Base-by-base conservation (phyloP, 2,329 filamentous ascomycete species). In the Calonectria hongkongensis region DNA sequence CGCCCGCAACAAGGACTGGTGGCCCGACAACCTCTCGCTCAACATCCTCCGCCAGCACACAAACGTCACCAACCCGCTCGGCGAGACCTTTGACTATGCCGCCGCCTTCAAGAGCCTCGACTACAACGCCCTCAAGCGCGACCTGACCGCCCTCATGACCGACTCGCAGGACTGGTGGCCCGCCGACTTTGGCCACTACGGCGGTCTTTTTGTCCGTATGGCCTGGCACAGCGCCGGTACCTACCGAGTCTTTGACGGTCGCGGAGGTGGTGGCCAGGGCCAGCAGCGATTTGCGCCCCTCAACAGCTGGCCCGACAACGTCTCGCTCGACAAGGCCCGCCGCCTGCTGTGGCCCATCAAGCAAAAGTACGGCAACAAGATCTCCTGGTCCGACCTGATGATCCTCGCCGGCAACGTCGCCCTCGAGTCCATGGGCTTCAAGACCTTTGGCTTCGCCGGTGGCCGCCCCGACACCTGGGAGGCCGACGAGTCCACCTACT, bases 241-340 rank as follows among this genome's bases (percentile, higher is more conserved):
- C 73, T 95, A 95, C 87, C 93, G 94, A 80, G 90, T 93, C 81
- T 88, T 88, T 60, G 94, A 95, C 80, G 94, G 94, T 43, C 93
- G 94, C 74, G 94, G 94, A 72, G 94, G 94, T 73, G 93, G 91
- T 79, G 93, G 93, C 70, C 87, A 91, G 81, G 94, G 93, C 71
- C 94, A 95, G 85, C 94, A 95, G 86, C 91, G 94, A 64, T 95
- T 95, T 80, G 93, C 94, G 66, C 94, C 94, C n/a, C 90, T 95
- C 82, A 95, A 95, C 89, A 83, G 91, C 86, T 95, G 94, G 94
- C 94, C 94, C 62, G 94, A 95, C 86, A 95, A 95, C 77, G 92
- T 91, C 80, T 92, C 87, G 77, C 90, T 95, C 71, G 94, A 95
- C 89, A 95, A 95, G 90, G 94, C 93, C 51, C 93, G 94, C 72